Conservation (phyloP, 345 rosid species). For the Chamaenerion angustifolium region DNA sequence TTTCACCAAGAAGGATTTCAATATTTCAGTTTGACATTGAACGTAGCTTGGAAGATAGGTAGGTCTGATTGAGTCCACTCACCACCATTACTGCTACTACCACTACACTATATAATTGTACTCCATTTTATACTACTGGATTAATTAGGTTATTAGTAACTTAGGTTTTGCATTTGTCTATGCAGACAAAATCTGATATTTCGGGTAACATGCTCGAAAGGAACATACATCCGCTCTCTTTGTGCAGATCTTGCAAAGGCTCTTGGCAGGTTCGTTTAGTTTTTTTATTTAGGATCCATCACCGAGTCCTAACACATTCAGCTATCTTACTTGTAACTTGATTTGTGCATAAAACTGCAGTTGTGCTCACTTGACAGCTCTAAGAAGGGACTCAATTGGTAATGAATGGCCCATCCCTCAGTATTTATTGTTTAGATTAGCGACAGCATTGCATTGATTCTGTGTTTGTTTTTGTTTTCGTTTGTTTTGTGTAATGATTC, state of each 20-base stretch:
- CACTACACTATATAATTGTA: no score
- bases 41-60: conserved; percentile 92
- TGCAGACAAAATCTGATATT: conserved; percentile 85
- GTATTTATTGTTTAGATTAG: neutral
- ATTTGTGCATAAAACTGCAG: conserved; percentile 22
- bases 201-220: conserved; percentile 78
- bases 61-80: neutral
- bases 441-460: neutral
- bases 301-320: no score
- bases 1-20: conserved; percentile 78
- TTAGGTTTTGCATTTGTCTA: conserved; percentile 3
- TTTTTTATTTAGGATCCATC: no score
- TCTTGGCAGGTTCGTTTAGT: conserved; percentile 52
- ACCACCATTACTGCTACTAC: neutral
- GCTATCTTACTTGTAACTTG: neutral
- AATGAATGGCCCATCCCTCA: conserved; percentile 3
- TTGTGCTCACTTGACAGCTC: conserved; percentile 89
- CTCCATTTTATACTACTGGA: no score
- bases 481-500: neutral
- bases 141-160: neutral
- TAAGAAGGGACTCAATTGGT: conserved; percentile 97
- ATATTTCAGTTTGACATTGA: conserved; percentile 73
- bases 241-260: conserved; percentile 94
- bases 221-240: conserved; percentile 84
- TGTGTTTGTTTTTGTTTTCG: neutral